Base-by-base conservation (phyloP, 2,329 filamentous ascomycete genomes). In the Cryphonectria naterciae region DNA sequence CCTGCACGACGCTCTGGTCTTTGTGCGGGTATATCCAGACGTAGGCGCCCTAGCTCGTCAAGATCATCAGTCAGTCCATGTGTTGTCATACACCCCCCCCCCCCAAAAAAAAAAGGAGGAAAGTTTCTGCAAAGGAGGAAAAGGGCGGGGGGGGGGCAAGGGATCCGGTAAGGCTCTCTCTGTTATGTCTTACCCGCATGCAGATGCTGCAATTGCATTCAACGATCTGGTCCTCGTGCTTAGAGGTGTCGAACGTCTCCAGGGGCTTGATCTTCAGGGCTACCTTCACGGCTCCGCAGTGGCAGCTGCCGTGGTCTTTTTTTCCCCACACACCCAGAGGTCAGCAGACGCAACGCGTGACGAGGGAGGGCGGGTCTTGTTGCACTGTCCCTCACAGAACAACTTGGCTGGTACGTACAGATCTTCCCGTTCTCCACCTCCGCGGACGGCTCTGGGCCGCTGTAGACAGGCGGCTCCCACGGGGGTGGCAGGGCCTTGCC, bases 201-300 rank as follows among this genome's bases (percentile, higher is more conserved):
- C 85, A 87, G 73, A 82, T 81, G 75, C 85, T 87, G 80, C 86
- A 88, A 76, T 86, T 85, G 78, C 86, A 87, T 66, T 85, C 83
- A 1, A 78, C 35, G 6, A 81, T 72, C 1, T 17, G 66, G 17
- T 79, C 79, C 3, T 76, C 68, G 39, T 73, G 68, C 67, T 76
- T 74, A 0, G 74, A 70, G 32, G 79, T 15, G 76, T 81, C 75
- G 77, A 79, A 74, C 6, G 28, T 37, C 15, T 84, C 80, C 13
- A 87, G 74, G 1, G 84, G 81, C 70, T 79, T 79, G 35, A 75
- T 65, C 66, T 79, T 81, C 49, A 86, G 56, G 1, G 84, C 83
- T 1, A 86, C 68, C 22, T 78, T 82, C 35, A 88, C 79, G 28
- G 81, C 82, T 39, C 86, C 86, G 75, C 86, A 88, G 77, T 88